phyloP scores from a whole-genome alignment of 768 basidiomycete genomes.

The Mycena vulgaris region DNA sequence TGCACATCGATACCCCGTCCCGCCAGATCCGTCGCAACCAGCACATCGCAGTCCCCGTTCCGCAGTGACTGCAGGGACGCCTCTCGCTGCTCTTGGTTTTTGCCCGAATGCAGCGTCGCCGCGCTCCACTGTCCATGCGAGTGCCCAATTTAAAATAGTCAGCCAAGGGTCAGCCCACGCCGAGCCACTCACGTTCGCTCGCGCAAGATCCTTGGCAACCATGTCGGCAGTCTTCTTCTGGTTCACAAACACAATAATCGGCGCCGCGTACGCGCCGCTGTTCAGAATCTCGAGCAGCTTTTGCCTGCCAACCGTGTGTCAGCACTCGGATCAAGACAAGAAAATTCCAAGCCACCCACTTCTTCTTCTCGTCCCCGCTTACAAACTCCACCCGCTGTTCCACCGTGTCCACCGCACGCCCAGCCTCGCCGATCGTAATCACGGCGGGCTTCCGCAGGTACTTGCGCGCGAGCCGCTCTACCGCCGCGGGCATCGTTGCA shows the following conservation, averaged over 20 bases:
- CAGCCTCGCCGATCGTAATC: slow-evolving; percentile 98
- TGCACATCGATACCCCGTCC: slow-evolving; percentile 99
- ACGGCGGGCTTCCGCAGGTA: slow-evolving; percentile 94
- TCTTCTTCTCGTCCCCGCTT: slow-evolving; percentile 95
- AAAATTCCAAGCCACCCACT: slow-evolving; percentile 64
- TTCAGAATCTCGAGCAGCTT: slow-evolving; percentile 94
- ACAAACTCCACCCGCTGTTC: slow-evolving; percentile 97
- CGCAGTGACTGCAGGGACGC: slow-evolving; percentile 90
- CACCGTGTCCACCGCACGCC: slow-evolving; percentile 97
- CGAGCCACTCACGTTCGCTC: slow-evolving; percentile 78
- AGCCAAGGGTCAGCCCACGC: background rate
- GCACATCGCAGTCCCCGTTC: slow-evolving; percentile 86
- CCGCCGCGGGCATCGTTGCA: slow-evolving; percentile 98
- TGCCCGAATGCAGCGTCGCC: slow-evolving; percentile 95
- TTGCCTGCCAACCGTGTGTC: slow-evolving; percentile 64
- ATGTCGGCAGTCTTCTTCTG: slow-evolving; percentile 99
- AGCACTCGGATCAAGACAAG: background rate
- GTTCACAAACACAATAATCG: slow-evolving; percentile 99
- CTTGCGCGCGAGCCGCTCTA: slow-evolving; percentile 94
- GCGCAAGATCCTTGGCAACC: slow-evolving; percentile 94
- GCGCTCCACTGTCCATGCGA: slow-evolving; percentile 95
- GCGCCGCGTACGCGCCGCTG: slow-evolving; percentile 84
- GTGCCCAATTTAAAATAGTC: background rate
- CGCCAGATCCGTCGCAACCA: slow-evolving; percentile 98
- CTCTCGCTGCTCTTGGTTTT: slow-evolving; percentile 98